Percentiles rank a stretch among this genome's conserved stretches.
Conservation (phyloP, 2,329 filamentous ascomycete species). For the Leptographium wingfieldii region DNA sequence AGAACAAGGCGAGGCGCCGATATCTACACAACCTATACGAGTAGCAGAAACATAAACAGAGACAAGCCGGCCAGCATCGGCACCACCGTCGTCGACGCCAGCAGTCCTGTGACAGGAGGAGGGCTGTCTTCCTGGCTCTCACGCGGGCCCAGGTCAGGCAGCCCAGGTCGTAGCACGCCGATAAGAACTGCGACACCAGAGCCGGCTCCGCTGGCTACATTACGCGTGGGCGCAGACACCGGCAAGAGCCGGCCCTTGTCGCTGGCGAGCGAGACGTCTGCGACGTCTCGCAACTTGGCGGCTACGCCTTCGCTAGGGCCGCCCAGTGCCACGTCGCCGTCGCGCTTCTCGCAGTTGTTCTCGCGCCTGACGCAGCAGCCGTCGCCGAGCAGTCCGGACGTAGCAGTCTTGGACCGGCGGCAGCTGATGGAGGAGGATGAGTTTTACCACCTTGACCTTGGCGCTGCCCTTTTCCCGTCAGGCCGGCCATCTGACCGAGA, state of each 20-base stretch:
- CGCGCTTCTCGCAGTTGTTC: slow-evolving; percentile 34
- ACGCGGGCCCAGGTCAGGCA: slow-evolving; percentile 1
- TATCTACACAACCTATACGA: slow-evolving; percentile 4
- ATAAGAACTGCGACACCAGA: slow-evolving; percentile 7
- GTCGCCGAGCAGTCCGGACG: slow-evolving; percentile 11
- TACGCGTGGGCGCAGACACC: background rate
- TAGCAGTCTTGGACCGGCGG: background rate
- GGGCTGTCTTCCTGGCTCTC: slow-evolving; percentile 4
- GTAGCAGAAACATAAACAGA: background rate
- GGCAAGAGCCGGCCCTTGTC: slow-evolving; percentile 14
- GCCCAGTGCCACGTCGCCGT: slow-evolving; percentile 16
- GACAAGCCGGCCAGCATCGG: background rate
- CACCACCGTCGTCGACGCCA: background rate
- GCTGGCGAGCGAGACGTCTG: slow-evolving; percentile 10
- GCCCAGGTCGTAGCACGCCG: slow-evolving; percentile 1
- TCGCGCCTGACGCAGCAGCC: slow-evolving; percentile 21
- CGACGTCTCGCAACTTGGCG: slow-evolving; percentile 1
- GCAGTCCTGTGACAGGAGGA: background rate
- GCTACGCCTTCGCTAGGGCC: background rate
- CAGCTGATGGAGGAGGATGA: slow-evolving; percentile 31
- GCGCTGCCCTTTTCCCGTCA: slow-evolving; percentile 38
- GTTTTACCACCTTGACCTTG: slow-evolving; percentile 41
- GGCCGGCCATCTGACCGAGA: slow-evolving; percentile 30
- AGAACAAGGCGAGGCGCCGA: background rate
- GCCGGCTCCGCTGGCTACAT: background rate